These are phyloP conservation scores for Phytopythium litorale DNA, from an alignment of 352 stramenopile species.

Conservation along the genomic window DNA sequence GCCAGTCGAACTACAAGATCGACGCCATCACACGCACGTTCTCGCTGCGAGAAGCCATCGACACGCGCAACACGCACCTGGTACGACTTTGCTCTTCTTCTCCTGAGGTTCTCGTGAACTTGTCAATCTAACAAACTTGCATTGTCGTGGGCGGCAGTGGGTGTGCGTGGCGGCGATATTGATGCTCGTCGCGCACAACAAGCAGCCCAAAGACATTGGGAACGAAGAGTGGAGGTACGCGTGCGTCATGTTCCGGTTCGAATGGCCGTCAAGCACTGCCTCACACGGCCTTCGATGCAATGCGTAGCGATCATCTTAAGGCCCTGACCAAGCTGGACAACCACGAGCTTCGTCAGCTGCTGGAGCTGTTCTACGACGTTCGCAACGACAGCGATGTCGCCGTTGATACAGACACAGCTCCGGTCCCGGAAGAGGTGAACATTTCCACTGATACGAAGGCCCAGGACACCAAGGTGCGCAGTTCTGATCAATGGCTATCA, in stretches of 20 bases:
- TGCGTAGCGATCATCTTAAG: conserved; percentile 27
- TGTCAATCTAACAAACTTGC: background rate
- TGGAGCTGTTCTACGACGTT: conserved; percentile 64
- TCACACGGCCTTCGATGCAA: background rate
- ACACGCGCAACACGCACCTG: conserved; percentile 57
- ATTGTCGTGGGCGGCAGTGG: conserved; percentile 36
- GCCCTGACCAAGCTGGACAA: conserved; percentile 57
- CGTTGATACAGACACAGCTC: conserved; percentile 44
- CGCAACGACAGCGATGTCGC: conserved; percentile 52
- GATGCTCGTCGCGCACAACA: conserved; percentile 56
- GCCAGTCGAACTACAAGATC: conserved; percentile 51
- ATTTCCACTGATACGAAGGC: background rate
- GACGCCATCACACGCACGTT: conserved; percentile 58
- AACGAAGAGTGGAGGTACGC: conserved; percentile 42
- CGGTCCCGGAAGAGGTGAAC: background rate
- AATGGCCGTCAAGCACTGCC: background rate
- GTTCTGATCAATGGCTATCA: too few species aligned
- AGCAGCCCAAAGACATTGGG: conserved; percentile 32
- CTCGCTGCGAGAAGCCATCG: conserved; percentile 53
- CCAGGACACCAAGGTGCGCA: background rate
- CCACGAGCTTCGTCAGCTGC: conserved; percentile 58
- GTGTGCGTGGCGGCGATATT: conserved; percentile 59
- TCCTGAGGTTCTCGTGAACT: background rate
- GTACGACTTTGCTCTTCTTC: conserved; percentile 13
- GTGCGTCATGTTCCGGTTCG: background rate